A percentile compares a stretch with the other conserved stretches of the same genome.
These are phyloP conservation scores for Xylariaceae sp. DNA, from an alignment of 2,329 filamentous ascomycete genomes.

Conservation along the genomic window DNA sequence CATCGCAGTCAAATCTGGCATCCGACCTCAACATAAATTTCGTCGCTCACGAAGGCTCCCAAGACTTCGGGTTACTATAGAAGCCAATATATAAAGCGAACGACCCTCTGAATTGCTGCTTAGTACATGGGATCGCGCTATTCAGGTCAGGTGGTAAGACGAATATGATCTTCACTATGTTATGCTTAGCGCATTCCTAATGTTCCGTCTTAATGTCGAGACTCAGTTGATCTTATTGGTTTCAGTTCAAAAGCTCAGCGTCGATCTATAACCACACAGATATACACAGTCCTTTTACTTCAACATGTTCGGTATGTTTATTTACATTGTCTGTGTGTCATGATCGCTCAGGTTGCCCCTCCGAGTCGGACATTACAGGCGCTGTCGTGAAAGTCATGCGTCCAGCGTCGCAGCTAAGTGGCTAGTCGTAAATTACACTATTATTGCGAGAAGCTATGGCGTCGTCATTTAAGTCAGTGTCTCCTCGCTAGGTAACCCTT, in stretches of 20 bases:
- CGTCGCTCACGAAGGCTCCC: background rate
- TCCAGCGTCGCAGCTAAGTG: conserved; percentile 11
- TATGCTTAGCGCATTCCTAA: background rate
- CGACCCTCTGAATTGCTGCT: background rate
- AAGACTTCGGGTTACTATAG: background rate
- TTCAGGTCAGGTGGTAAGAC: background rate
- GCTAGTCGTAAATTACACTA: background rate
- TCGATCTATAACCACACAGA: background rate
- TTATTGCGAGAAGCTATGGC: background rate
- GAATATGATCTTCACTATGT: too few relatives aligned
- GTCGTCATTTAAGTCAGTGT: conserved; percentile 22
- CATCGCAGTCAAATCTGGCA: background rate
- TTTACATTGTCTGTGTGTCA: background rate
- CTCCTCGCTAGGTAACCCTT: background rate
- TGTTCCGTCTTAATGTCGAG: background rate
- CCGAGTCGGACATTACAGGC: conserved; percentile 21
- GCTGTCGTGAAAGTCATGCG: conserved; percentile 15
- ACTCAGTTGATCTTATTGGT: background rate
- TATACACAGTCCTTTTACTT: background rate
- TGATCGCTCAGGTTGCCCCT: background rate
- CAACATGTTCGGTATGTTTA: background rate
- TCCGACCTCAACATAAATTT: background rate
- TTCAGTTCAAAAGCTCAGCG: background rate
- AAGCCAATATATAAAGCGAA: background rate
- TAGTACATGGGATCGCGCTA: background rate